Evolutionary conservation across 1,284 basidiomycete species (phyloP).

Genomic region (Jaminaea rosea): DNA sequence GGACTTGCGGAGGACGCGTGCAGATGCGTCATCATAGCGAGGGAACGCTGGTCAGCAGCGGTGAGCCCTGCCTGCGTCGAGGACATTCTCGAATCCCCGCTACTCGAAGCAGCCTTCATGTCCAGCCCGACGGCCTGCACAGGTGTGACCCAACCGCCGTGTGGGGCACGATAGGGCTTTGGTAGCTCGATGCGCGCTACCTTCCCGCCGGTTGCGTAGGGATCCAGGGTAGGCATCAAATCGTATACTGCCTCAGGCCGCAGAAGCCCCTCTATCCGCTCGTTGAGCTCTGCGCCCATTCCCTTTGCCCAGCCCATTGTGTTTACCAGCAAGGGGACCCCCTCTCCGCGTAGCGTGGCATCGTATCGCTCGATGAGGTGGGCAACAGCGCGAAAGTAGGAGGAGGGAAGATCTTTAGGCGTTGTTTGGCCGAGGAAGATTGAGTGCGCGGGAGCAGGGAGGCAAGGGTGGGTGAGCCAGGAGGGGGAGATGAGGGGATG

Average conservation of each 20-base stretch:
- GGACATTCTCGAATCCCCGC: background rate
- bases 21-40: conserved; percentile 31
- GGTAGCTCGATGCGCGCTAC: background rate
- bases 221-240: conserved; percentile 11
- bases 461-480: conserved; percentile 41
- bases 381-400: conserved; percentile 65
- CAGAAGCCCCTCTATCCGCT: conserved; percentile 60
- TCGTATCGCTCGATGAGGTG: conserved; percentile 55
- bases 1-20: conserved; percentile 38
- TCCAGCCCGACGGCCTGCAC: background rate
- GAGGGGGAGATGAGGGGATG: conserved; percentile 2
- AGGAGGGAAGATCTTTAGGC: conserved; percentile 67
- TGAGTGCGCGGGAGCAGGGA: conserved; percentile 60
- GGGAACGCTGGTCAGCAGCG: conserved; percentile 17
- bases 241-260: conserved; percentile 63
- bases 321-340: conserved; percentile 73
- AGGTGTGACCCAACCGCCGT: conserved; percentile 14
- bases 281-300: conserved; percentile 71
- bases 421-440: conserved; percentile 76
- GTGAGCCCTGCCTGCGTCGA: background rate
- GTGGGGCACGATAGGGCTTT: conserved; percentile 12
- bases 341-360: conserved; percentile 10
- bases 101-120: background rate
- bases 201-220: background rate
- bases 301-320: conserved; percentile 97